Evolutionary conservation across 768 basidiomycete genomes (phyloP).

Genomic region (Lactarius deliciosus): DNA sequence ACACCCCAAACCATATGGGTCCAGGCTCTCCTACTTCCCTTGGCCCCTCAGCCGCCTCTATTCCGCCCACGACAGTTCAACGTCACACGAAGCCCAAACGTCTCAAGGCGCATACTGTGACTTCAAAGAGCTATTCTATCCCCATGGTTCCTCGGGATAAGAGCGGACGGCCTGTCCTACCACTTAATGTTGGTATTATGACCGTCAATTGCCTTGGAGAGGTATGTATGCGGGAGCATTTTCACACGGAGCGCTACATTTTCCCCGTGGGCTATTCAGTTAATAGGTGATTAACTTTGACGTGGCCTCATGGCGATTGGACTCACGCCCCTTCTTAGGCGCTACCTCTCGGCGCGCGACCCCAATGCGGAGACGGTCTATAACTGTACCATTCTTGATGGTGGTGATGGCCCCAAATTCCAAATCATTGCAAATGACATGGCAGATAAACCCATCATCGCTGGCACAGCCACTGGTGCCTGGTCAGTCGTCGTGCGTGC

Average conservation of each 20-base stretch:
- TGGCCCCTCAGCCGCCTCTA: conserved; percentile 33
- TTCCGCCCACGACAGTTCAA: conserved; percentile 39
- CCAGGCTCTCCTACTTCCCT: conserved; percentile 41
- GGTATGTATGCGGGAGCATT: conserved; percentile 80
- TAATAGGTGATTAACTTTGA: conserved; percentile 50
- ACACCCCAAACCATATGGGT: conserved; percentile 27
- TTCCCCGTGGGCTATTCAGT: conserved; percentile 88
- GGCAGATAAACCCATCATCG: conserved; percentile 69
- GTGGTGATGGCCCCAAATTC: conserved; percentile 84
- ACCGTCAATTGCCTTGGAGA: conserved; percentile 72
- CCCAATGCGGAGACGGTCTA: conserved; percentile 68
- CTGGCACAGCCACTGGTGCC: conserved; percentile 85
- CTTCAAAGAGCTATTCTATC: conserved; percentile 72
- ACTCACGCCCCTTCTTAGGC: conserved; percentile 43
- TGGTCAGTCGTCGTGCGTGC: conserved; percentile 84
- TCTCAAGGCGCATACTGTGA: conserved; percentile 78
- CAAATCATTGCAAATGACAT: conserved; percentile 76
- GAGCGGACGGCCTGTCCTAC: conserved; percentile 66
- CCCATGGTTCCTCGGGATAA: conserved; percentile 78
- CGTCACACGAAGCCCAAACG: conserved; percentile 70
- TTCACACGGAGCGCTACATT: conserved; percentile 85
- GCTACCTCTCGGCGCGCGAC: conserved; percentile 76
- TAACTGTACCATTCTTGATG: conserved; percentile 80
- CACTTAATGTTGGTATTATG: conserved; percentile 85
- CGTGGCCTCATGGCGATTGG: conserved; percentile 11